Conservation (phyloP, 1,284 basidiomycete species). For the Cutaneotrichosporon daszewskae region DNA sequence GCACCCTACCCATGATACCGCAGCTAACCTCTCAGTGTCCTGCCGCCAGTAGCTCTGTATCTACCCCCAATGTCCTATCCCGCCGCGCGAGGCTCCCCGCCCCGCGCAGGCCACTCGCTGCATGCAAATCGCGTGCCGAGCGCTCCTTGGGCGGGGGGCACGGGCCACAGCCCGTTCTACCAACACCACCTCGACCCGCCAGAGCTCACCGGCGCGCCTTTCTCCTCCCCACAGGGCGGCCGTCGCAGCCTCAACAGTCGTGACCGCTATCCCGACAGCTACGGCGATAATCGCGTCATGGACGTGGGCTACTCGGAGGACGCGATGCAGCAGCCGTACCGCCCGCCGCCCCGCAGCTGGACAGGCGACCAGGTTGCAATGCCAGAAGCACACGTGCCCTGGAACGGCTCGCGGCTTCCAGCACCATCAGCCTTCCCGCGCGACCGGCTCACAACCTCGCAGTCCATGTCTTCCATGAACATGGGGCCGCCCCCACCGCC, state of each 20-base stretch:
- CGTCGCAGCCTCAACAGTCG: conserved; percentile 3
- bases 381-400: not conserved
- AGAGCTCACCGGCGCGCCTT: not conserved
- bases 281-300: no score
- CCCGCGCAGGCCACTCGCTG: conserved; percentile 16
- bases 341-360: no score
- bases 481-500: no score
- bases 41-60: conserved; percentile 8
- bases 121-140: no score
- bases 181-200: not conserved
- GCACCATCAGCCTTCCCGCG: not conserved
- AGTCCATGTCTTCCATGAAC: conserved; percentile 22
- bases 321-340: no score
- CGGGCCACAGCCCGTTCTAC: no score
- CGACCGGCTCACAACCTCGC: conserved; percentile 14
- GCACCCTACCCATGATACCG: no score
- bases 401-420: not conserved
- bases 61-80: conserved; percentile 11
- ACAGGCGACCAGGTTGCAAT: no score
- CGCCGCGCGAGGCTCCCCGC: conserved; percentile 20
- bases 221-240: no score
- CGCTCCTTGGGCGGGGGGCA: no score
- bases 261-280: conserved; percentile 1
- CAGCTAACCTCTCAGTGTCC: conserved; percentile 7
- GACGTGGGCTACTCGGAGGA: no score